Percentiles rank a stretch among this genome's conserved stretches.
phyloP scores from a whole-genome alignment of 129 eudicot species.

The Gnaphalium uliginosum region DNA sequence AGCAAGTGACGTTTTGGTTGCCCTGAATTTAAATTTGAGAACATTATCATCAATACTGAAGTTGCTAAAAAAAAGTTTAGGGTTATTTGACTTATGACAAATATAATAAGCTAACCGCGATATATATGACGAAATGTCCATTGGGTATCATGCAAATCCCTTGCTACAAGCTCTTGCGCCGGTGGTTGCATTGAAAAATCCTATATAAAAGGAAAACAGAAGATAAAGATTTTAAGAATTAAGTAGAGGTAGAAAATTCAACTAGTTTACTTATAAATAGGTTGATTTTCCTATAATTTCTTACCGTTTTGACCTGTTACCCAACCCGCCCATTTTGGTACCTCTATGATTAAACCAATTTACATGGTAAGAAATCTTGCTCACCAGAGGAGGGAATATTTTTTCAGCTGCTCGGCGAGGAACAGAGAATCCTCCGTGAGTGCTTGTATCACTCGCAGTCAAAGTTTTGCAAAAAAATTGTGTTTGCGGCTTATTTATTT shows the following conservation, averaged over 20 bases:
- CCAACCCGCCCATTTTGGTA: neutral
- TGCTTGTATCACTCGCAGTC: constrained; percentile 99
- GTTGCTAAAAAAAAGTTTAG: neutral
- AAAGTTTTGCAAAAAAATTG: constrained; percentile 92
- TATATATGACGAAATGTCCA: constrained; percentile 98
- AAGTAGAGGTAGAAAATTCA: neutral
- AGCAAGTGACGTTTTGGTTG: constrained; percentile 99
- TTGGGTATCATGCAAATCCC: constrained; percentile 79
- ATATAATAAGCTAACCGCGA: constrained; percentile 59
- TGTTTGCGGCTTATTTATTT: constrained; percentile 80
- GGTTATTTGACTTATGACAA: neutral
- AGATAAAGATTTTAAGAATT: neutral
- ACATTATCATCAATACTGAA: constrained; percentile 4
- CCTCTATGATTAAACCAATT: neutral
- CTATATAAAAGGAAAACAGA: constrained; percentile 35
- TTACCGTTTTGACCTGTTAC: neutral
- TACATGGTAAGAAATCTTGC: neutral
- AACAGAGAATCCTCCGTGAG: constrained; percentile 98
- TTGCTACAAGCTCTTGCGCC: constrained; percentile 86
- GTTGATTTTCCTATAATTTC: neutral
- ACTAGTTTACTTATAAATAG: neutral
- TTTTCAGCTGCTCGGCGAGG: constrained; percentile 99
- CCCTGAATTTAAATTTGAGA: constrained; percentile 43
- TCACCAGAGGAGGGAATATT: constrained; percentile 86
- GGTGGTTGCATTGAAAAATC: constrained; percentile 98